Evolutionary conservation across 257 asterid species (phyloP).

Genomic region (Jacaranda mimosifolia): DNA sequence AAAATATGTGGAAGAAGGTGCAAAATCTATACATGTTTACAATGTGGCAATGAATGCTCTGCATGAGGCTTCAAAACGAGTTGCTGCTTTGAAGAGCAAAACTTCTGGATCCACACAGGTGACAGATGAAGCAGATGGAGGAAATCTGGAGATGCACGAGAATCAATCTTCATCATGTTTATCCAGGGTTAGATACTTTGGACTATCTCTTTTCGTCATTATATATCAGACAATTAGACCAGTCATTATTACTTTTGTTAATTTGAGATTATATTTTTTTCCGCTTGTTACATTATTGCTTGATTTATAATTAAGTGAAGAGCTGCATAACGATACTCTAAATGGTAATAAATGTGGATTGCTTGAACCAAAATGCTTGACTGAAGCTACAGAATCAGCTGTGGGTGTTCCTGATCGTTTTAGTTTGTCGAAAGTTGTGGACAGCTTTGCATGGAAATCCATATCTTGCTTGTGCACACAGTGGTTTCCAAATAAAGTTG

Average conservation of each 20-base stretch:
- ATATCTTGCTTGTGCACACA: conserved; percentile 14
- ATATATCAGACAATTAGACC: background rate
- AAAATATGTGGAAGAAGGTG: conserved; percentile 91
- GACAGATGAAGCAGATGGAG: conserved; percentile 52
- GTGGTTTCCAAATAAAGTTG: background rate
- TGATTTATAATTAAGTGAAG: conserved; percentile 3
- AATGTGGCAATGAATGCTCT: conserved; percentile 80
- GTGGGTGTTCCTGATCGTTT: background rate
- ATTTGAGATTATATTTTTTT: conserved; percentile 8
- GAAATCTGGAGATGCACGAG: conserved; percentile 46
- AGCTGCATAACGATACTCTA: conserved; percentile 3
- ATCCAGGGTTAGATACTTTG: conserved; percentile 67
- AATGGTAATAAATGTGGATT: conserved; percentile 1
- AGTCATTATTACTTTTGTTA: background rate
- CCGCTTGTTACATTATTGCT: conserved; percentile 18
- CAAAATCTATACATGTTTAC: conserved; percentile 76
- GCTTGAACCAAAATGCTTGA: background rate
- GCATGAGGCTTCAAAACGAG: conserved; percentile 72
- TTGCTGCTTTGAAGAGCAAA: conserved; percentile 69
- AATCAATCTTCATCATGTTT: conserved; percentile 58
- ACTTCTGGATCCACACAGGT: conserved; percentile 42
- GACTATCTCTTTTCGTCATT: conserved; percentile 20
- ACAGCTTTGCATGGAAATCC: conserved; percentile 7
- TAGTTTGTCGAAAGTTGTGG: conserved; percentile 14
- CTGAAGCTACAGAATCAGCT: conserved; percentile 11